Conservation (phyloP, 164 flowering plant genomes). For the Platanus orientalis region DNA sequence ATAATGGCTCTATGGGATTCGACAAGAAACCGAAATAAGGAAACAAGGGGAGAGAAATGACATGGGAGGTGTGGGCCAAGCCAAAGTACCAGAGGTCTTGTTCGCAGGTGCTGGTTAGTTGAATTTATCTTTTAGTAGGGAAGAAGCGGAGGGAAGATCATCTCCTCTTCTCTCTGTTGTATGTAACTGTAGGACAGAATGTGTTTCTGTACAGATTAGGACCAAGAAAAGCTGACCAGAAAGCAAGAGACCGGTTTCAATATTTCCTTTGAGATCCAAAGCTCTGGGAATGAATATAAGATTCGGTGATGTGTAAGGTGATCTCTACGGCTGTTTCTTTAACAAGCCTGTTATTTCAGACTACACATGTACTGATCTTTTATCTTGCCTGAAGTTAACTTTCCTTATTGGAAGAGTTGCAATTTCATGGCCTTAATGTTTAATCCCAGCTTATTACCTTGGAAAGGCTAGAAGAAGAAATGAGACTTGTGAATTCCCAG, state of each 20-base stretch:
- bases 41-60: slow-evolving; percentile 6
- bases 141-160: neutral
- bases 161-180: neutral
- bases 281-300: no score
- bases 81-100: neutral
- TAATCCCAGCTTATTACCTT: no score
- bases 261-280: neutral
- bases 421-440: no score
- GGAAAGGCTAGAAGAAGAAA: no score
- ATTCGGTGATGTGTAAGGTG: no score
- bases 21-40: slow-evolving; percentile 42
- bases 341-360: no score
- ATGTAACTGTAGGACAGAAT: neutral
- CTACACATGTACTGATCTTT: no score
- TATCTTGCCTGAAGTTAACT: no score
- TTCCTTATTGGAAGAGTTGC: no score
- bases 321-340: no score
- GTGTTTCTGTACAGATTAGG: neutral
- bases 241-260: neutral
- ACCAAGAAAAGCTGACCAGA: neutral
- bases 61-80: neutral
- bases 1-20: slow-evolving; percentile 18
- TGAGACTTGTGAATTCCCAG: no score
- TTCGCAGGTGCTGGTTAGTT: neutral
- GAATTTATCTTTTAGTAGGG: neutral